Conservation (phyloP, 140 eudicot genomes). For the Oenanthe javanica region DNA sequence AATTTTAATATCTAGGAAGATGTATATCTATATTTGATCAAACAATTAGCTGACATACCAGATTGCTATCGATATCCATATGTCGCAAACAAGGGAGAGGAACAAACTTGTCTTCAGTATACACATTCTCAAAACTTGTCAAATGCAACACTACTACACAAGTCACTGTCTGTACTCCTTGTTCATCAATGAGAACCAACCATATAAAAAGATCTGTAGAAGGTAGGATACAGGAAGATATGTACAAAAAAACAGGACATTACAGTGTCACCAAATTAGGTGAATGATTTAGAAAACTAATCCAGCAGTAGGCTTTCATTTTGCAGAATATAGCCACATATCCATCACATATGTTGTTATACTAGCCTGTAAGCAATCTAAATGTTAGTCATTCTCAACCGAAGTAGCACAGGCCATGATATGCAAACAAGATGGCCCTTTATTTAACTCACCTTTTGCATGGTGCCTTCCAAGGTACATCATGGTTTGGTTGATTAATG, state of each 20-base stretch:
- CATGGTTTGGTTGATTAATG: constrained; percentile 44
- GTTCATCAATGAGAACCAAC: not conserved
- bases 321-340: not conserved
- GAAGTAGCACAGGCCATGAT: constrained; percentile 9
- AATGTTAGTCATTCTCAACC: constrained; percentile 2
- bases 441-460: constrained; percentile 12
- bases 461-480: constrained; percentile 37
- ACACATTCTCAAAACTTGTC: not conserved
- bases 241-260: not conserved
- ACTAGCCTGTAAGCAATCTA: constrained; percentile 22
- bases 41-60: not conserved
- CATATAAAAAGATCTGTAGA: not conserved
- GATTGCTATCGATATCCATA: not conserved
- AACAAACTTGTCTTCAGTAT: not conserved
- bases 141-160: not conserved
- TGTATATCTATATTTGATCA: not conserved
- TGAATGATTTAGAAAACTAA: constrained; percentile 8
- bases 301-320: constrained; percentile 4
- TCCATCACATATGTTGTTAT: not conserved
- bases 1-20: not conserved
- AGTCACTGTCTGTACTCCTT: not conserved
- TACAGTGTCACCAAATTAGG: not conserved
- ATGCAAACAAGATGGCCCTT: constrained; percentile 14
- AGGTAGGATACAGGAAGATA: not conserved
- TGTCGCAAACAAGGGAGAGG: not conserved